phyloP scores from a whole-genome alignment of 1,284 basidiomycete genomes.

The Malassezia yamatoensis region DNA sequence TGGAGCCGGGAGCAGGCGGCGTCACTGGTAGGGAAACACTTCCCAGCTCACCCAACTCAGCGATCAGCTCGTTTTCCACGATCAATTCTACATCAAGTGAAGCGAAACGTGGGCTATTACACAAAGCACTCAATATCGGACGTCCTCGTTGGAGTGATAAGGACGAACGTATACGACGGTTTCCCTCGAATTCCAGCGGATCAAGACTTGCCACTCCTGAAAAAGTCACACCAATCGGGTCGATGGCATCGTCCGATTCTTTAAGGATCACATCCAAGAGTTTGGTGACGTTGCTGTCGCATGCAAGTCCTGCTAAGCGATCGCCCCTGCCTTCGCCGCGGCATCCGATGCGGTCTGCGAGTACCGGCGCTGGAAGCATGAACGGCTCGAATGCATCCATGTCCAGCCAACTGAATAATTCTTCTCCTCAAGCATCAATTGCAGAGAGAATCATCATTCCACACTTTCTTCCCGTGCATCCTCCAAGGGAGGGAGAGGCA shows the following conservation, averaged over 20 bases:
- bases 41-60: not conserved
- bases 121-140: not conserved
- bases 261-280: not conserved
- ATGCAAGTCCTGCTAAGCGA: not conserved
- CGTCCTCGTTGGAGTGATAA: not conserved
- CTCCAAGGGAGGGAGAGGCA: not conserved
- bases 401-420: too few relatives aligned
- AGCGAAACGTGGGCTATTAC: not conserved
- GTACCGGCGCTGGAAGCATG: not conserved
- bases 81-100: not conserved
- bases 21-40: not conserved
- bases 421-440: too few relatives aligned
- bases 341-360: not conserved
- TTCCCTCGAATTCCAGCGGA: not conserved
- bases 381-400: not conserved
- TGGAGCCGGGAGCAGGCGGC: not conserved
- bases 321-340: not conserved
- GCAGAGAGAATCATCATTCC: not conserved
- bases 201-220: too few relatives aligned
- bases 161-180: not conserved
- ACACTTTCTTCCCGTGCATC: conserved; percentile 13
- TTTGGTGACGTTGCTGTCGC: not conserved
- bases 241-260: not conserved
- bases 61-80: not conserved
- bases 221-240: not conserved